Percentiles rank a stretch among this genome's conserved stretches.
Conservation (phyloP, 2,329 filamentous ascomycete species). For the Didymella arachidicola region DNA sequence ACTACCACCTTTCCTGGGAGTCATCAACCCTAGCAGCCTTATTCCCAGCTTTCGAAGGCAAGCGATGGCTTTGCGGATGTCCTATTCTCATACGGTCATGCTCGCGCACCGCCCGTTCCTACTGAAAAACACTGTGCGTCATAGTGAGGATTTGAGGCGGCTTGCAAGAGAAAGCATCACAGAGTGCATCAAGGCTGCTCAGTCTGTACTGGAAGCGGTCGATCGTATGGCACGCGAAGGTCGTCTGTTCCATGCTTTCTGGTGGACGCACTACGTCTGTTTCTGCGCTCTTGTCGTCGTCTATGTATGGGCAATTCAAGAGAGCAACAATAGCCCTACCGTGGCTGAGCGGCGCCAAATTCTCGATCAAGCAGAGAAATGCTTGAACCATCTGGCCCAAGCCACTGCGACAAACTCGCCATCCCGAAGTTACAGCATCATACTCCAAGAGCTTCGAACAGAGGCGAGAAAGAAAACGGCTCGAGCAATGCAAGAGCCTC, state of each 20-base stretch:
- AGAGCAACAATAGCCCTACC: slow-evolving; percentile 23
- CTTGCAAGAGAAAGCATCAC: slow-evolving; percentile 51
- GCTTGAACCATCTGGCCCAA: slow-evolving; percentile 56
- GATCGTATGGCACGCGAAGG: slow-evolving; percentile 51
- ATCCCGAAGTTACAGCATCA: slow-evolving; percentile 58
- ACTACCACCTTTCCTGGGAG: slow-evolving; percentile 56
- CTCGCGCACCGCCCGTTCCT: slow-evolving; percentile 46
- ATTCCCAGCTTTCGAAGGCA: slow-evolving; percentile 55
- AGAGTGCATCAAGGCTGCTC: slow-evolving; percentile 56
- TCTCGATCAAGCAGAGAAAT: slow-evolving; percentile 55
- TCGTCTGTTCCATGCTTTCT: slow-evolving; percentile 54
- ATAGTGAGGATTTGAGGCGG: slow-evolving; percentile 29
- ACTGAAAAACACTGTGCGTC: slow-evolving; percentile 27
- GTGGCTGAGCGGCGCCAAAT: slow-evolving; percentile 34
- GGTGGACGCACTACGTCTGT: slow-evolving; percentile 60
- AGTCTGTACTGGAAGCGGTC: slow-evolving; percentile 48
- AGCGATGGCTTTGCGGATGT: slow-evolving; percentile 41
- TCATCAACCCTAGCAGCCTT: slow-evolving; percentile 56
- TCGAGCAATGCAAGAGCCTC: slow-evolving; percentile 18
- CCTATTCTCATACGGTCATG: slow-evolving; percentile 48
- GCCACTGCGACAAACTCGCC: slow-evolving; percentile 58
- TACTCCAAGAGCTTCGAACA: slow-evolving; percentile 55
- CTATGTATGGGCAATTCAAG: slow-evolving; percentile 59
- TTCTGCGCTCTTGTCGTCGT: slow-evolving; percentile 59
- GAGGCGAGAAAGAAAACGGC: slow-evolving; percentile 47